Percentiles rank a stretch among this genome's conserved stretches.
These are phyloP conservation scores for Cruciata laevipes DNA, from an alignment of 257 asterid genomes.

Conservation along the genomic window DNA sequence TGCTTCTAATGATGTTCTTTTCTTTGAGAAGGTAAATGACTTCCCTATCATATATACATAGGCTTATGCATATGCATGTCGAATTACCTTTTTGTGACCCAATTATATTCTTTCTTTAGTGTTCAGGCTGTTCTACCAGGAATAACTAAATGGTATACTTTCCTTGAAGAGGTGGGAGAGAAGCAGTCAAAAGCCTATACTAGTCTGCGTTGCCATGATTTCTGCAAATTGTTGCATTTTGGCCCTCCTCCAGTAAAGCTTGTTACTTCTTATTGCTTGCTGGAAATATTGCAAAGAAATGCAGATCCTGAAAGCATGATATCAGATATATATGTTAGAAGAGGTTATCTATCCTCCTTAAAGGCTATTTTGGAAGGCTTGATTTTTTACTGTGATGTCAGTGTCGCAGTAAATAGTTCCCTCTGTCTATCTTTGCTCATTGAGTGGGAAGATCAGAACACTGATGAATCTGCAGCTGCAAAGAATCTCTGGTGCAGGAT, in stretches of 20 bases:
- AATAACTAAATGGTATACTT: constrained; percentile 35
- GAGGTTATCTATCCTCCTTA: constrained; percentile 43
- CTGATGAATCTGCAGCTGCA: constrained; percentile 22
- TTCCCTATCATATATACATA: background rate
- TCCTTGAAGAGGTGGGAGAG: constrained; percentile 31
- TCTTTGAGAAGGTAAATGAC: constrained; percentile 61
- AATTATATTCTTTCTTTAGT: constrained; percentile 38
- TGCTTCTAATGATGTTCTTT: constrained; percentile 61
- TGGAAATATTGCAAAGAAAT: constrained; percentile 54
- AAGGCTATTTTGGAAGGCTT: constrained; percentile 67
- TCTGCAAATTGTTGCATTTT: constrained; percentile 80
- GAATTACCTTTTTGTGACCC: constrained; percentile 8
- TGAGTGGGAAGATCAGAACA: constrained; percentile 43
- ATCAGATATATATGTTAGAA: constrained; percentile 33
- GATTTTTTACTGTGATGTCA: constrained; percentile 48
- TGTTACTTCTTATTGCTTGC: constrained; percentile 62
- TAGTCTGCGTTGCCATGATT: constrained; percentile 58
- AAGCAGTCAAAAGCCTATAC: constrained; percentile 38
- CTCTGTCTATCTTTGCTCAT: constrained; percentile 55
- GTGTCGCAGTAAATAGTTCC: constrained; percentile 61
- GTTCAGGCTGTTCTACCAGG: constrained; percentile 54
- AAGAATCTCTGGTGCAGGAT: constrained; percentile 60
- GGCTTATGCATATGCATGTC: background rate
- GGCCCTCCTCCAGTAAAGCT: constrained; percentile 64
- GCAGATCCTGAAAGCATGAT: constrained; percentile 27